A percentile compares a stretch with the other conserved stretches of the same genome.
phyloP scores from a whole-genome alignment of 73 alveolate species.

The Tetrahymena malaccensis region DNA sequence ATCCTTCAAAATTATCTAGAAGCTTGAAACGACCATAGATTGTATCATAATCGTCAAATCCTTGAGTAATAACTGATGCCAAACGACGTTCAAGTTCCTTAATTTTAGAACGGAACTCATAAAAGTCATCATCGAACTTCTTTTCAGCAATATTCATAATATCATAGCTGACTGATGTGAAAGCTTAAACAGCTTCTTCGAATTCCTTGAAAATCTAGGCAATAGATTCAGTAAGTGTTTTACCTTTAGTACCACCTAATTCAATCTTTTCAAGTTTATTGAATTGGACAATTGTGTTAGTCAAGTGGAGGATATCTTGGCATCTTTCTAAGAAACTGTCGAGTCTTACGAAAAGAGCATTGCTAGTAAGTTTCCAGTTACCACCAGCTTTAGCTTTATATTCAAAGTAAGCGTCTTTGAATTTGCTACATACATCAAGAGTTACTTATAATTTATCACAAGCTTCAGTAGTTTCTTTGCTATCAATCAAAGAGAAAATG shows the following conservation, averaged over 20 bases:
- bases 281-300: slow-evolving; percentile 95
- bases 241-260: slow-evolving; percentile 99
- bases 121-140: slow-evolving; percentile 97
- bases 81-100: slow-evolving; percentile 98
- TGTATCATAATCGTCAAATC: slow-evolving; percentile 97
- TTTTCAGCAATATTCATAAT: slow-evolving; percentile 97
- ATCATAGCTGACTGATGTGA: slow-evolving; percentile 91
- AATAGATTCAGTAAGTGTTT: slow-evolving; percentile 94
- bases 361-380: slow-evolving; percentile 97
- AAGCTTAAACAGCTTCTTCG: slow-evolving; percentile 89
- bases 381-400: slow-evolving; percentile 84
- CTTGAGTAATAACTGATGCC: slow-evolving; percentile 96
- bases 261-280: slow-evolving; percentile 95
- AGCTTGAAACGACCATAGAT: slow-evolving; percentile 86
- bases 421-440: slow-evolving; percentile 89
- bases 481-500: slow-evolving; percentile 90
- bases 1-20: slow-evolving; percentile 98
- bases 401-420: slow-evolving; percentile 93
- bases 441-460: slow-evolving; percentile 84
- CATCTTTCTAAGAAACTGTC: slow-evolving; percentile 99
- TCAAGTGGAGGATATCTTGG: slow-evolving; percentile 97
- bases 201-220: slow-evolving; percentile 93
- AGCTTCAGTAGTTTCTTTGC: slow-evolving; percentile 97
- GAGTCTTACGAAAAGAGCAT: slow-evolving; percentile 97
- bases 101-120: slow-evolving; percentile 75